phyloP scores from a whole-genome alignment of 345 rosid species.

The Camelina neglecta region DNA sequence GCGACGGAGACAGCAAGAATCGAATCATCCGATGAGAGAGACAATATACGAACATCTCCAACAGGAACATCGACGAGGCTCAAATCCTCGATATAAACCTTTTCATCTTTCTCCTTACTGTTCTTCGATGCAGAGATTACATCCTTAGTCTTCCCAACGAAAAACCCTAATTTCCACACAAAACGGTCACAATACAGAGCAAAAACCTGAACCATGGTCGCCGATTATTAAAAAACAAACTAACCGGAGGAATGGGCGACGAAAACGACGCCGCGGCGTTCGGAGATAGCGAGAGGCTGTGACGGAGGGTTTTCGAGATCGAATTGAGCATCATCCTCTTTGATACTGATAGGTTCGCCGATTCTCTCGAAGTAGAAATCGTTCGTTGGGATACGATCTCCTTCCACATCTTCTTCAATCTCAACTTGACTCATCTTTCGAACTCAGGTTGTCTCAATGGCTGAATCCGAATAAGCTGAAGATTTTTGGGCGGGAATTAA shows the following conservation, averaged over 20 bases:
- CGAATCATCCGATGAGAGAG: constrained; percentile 71
- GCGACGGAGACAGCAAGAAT: constrained; percentile 67
- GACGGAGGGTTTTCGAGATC: constrained; percentile 62
- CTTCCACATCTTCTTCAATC: constrained; percentile 64
- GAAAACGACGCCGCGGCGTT: constrained; percentile 56
- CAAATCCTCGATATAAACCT: constrained; percentile 56
- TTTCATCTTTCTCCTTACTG: constrained; percentile 47
- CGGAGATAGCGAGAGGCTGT: constrained; percentile 77
- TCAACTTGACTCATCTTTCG: constrained; percentile 46
- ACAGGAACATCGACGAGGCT: constrained; percentile 68
- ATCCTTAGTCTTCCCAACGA: constrained; percentile 73
- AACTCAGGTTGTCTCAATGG: constrained; percentile 18
- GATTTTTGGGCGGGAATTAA: constrained; percentile 32
- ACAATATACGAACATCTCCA: constrained; percentile 57
- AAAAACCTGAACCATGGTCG: constrained; percentile 10
- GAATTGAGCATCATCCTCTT: constrained; percentile 46
- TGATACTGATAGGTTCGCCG: constrained; percentile 67
- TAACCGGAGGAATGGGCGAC: constrained; percentile 78
- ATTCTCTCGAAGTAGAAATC: constrained; percentile 77
- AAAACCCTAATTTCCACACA: constrained; percentile 66
- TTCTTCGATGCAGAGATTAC: constrained; percentile 66
- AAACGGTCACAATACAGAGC: not conserved
- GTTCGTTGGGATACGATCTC: constrained; percentile 52
- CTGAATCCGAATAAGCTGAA: not conserved
- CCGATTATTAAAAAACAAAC: constrained; percentile 13